A percentile compares a stretch with the other conserved stretches of the same genome.
These are phyloP conservation scores for Endothia cerciana DNA, from an alignment of 2,329 filamentous ascomycete genomes.

Conservation along the genomic window DNA sequence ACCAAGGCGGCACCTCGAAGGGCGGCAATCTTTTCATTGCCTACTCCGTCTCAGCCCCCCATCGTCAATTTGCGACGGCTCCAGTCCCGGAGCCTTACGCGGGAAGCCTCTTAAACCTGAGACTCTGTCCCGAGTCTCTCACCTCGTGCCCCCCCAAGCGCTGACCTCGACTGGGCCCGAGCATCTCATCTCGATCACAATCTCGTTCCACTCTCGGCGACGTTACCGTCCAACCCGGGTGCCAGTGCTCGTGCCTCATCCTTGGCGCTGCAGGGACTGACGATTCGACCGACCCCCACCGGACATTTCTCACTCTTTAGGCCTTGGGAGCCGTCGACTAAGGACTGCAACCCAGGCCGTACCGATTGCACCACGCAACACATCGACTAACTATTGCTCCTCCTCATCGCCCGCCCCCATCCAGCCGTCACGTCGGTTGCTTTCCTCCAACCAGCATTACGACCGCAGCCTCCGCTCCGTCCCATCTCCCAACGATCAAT, in stretches of 20 bases:
- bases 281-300: slow-evolving; percentile 14
- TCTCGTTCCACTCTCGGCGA: slow-evolving; percentile 27
- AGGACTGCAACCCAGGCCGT: slow-evolving; percentile 1
- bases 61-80: slow-evolving; percentile 34
- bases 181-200: slow-evolving; percentile 19
- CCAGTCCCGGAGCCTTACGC: neutral
- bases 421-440: slow-evolving; percentile 16
- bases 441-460: neutral
- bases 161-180: slow-evolving; percentile 13
- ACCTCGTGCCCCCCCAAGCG: neutral
- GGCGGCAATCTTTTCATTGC: neutral
- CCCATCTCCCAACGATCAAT: slow-evolving; percentile 12
- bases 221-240: slow-evolving; percentile 21
- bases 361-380: slow-evolving; percentile 11
- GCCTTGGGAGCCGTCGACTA: slow-evolving; percentile 5
- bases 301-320: slow-evolving; percentile 9
- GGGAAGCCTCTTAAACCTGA: neutral
- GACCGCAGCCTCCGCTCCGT: neutral
- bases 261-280: slow-evolving; percentile 22
- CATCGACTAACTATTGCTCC: neutral
- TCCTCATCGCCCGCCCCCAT: neutral
- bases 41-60: neutral
- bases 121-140: neutral
- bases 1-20: slow-evolving; percentile 1
- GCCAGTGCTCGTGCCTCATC: slow-evolving; percentile 22